Conservation (phyloP, 768 basidiomycete species). For the Lepiota venenata region DNA sequence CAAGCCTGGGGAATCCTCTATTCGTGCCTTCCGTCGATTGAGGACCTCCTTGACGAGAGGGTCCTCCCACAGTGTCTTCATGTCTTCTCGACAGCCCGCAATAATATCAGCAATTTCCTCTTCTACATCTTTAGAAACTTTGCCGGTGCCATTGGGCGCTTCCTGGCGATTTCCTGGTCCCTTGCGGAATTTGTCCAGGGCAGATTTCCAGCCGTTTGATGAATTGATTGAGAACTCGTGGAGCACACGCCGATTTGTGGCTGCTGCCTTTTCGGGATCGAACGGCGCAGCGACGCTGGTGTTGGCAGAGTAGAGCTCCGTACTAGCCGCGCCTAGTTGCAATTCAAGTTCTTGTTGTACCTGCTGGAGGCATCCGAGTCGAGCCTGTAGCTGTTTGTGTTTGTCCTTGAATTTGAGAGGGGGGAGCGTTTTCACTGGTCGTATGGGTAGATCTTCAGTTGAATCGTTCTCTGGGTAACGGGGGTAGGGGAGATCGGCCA, state of each 20-base stretch:
- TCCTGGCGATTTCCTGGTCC: constrained; percentile 6
- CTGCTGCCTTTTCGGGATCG: constrained; percentile 19
- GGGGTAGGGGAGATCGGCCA: constrained; percentile 38
- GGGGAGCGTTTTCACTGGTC: constrained; percentile 34
- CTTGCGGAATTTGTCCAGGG: constrained; percentile 50
- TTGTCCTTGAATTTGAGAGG: constrained; percentile 55
- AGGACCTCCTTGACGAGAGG: constrained; percentile 59
- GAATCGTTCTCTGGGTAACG: constrained; percentile 33
- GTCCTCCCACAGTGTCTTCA: constrained; percentile 69
- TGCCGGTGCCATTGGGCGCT: constrained; percentile 17
- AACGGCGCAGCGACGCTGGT: constrained; percentile 41
- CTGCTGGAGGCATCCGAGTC: constrained; percentile 53
- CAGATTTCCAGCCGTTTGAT: constrained; percentile 63
- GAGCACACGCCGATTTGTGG: constrained; percentile 22
- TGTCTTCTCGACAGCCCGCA: constrained; percentile 59
- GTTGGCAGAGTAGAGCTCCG: constrained; percentile 42
- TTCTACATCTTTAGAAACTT: constrained; percentile 36
- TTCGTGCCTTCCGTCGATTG: constrained; percentile 42
- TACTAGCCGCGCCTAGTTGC: constrained; percentile 54
- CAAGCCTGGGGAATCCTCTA: constrained; percentile 78
- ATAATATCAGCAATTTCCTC: constrained; percentile 59
- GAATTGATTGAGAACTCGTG: constrained; percentile 61
- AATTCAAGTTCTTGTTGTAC: constrained; percentile 60
- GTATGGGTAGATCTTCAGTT: constrained; percentile 33
- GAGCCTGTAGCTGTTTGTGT: constrained; percentile 55